These are phyloP conservation scores for Chrysanthemum makinoi DNA, from an alignment of 129 eudicot species.

Conservation along the genomic window DNA sequence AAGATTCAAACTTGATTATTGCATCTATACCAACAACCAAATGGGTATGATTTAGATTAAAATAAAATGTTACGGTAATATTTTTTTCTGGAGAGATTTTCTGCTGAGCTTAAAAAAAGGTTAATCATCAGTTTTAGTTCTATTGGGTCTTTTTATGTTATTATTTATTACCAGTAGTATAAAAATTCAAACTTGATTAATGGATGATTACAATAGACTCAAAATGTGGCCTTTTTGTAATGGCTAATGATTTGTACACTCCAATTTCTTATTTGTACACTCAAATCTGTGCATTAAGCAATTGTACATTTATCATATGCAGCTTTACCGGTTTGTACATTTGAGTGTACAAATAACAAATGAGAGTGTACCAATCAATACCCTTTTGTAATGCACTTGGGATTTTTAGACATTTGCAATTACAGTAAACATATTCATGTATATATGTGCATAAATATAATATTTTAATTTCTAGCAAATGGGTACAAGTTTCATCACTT, in stretches of 20 bases:
- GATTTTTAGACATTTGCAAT: slow-evolving; percentile 15
- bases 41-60: background rate
- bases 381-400: slow-evolving; percentile 12
- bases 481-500: slow-evolving; percentile 19
- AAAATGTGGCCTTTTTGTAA: slow-evolving; percentile 3
- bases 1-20: too few relatives aligned
- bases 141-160: background rate
- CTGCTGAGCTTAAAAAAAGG: background rate
- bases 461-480: background rate
- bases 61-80: background rate
- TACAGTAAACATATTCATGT: background rate
- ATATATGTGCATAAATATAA: background rate
- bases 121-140: background rate
- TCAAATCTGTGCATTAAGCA: too few relatives aligned
- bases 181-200: background rate
- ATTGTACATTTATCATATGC: too few relatives aligned
- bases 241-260: too few relatives aligned
- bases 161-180: background rate
- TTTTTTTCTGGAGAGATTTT: background rate
- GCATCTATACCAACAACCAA: background rate
- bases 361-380: too few relatives aligned
- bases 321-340: too few relatives aligned
- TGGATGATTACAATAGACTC: background rate
- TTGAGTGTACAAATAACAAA: too few relatives aligned
- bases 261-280: too few relatives aligned